Evolutionary conservation across 1,284 basidiomycete genomes (phyloP), one percentile per base, ranked within the genome.

Genomic region (Inonotus obliquus): DNA sequence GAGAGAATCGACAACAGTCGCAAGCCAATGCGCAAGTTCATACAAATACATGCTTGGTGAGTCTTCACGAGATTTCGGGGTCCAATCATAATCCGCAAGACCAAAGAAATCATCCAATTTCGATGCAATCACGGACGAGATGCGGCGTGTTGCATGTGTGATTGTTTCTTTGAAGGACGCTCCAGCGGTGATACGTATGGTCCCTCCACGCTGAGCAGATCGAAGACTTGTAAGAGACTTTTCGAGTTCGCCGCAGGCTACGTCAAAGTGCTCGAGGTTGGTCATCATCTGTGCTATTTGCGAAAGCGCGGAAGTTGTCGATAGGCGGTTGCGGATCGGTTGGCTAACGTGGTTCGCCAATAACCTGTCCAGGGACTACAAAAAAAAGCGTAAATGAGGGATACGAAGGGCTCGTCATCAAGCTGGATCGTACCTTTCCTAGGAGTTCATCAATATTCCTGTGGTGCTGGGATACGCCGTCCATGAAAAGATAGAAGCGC

Each of bases 21-120:
- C 94, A 49, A 99, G 80, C 92, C 96, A 99, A 69, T 95, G 95
- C 70, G 97, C 84, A 70, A 98, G 85, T 73, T 98, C 97, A 70
- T 94, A 91, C 7, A 99, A 81, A 74, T 98, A 98, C 79, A 88
- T 87, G 80, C 94, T 96, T 49, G 94, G 92, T 48, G 84, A 84
- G 63, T 82, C 79, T 68, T 91, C 87, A 49, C 83, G 81, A 21
- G 74, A 69, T 19, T 75, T 72, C 1, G 95, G 91, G 55, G 87
- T 90, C 94, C 94, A 98, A 68, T 97, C 89, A 73, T 98, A 98
- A 73, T 97, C 93, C 1, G 94, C 90, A 48, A 98, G 79, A 62
- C 93, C 96, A 69, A 98, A 94, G 77, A 98, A 98, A 66, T 96
- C 93, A 69, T 96, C 92, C n/a, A 99, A 85, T 74, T 99, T 99